Evolutionary conservation across 2,329 filamentous ascomycete species (phyloP).

Genomic region (Exophiala aquamarina): DNA sequence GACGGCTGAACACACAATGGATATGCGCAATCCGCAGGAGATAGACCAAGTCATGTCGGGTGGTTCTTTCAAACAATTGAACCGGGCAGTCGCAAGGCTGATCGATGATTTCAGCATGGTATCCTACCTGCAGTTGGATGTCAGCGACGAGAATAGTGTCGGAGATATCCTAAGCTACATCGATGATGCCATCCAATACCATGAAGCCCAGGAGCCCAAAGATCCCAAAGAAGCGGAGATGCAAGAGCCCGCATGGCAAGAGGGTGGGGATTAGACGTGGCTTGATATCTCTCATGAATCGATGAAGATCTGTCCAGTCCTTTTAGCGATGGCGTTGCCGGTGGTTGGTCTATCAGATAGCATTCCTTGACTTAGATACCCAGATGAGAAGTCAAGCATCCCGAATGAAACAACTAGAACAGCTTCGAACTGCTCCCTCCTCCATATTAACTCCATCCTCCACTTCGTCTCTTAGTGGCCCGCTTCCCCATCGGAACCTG

Average conservation of each 20-base stretch:
- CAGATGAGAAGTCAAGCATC: neutral
- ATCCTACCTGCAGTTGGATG: slow-evolving; percentile 86
- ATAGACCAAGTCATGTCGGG: slow-evolving; percentile 75
- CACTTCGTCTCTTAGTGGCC: neutral
- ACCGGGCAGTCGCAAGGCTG: slow-evolving; percentile 81
- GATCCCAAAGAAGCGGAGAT: slow-evolving; percentile 69
- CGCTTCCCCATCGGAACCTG: slow-evolving; percentile 2
- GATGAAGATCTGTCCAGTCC: neutral
- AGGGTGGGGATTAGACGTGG: slow-evolving; percentile 27
- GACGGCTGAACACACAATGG: slow-evolving; percentile 52
- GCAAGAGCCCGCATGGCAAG: slow-evolving; percentile 52
- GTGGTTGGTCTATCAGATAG: neutral
- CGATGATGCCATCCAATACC: slow-evolving; percentile 89
- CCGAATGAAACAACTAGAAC: neutral
- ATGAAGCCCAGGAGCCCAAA: slow-evolving; percentile 87
- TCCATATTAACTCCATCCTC: slow-evolving; percentile 15
- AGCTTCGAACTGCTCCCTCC: too few relatives aligned
- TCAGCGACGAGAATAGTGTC: slow-evolving; percentile 89
- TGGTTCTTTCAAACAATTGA: slow-evolving; percentile 76
- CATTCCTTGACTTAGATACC: slow-evolving; percentile 3
- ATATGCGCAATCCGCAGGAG: slow-evolving; percentile 53
- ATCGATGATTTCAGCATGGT: slow-evolving; percentile 99
- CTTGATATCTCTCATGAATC: neutral
- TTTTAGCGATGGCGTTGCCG: slow-evolving; percentile 27
- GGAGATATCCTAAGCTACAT: slow-evolving; percentile 83